These are phyloP conservation scores for Suhomyces bribrorum DNA, from an alignment of 1,139 yeast species.

Conservation along the genomic window DNA sequence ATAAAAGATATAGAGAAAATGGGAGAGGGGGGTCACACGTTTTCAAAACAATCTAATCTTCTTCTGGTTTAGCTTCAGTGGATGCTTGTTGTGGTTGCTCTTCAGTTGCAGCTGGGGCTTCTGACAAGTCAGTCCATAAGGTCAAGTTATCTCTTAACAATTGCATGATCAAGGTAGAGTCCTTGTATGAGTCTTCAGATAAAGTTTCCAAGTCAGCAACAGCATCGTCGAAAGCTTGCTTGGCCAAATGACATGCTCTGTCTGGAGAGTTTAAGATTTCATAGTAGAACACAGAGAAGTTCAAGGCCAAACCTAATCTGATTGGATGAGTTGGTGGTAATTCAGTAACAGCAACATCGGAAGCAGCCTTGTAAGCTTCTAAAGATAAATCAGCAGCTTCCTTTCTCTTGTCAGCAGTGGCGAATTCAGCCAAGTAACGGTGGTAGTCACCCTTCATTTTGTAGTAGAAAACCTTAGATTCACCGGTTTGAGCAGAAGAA, in stretches of 20 bases:
- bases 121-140: constrained; percentile 98
- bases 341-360: constrained; percentile 95
- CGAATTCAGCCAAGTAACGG: constrained; percentile 98
- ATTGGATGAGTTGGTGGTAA: constrained; percentile 99
- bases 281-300: constrained; percentile 96
- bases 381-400: constrained; percentile 90
- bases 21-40: constrained; percentile 8
- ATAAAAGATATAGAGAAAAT: constrained; percentile 11
- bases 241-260: constrained; percentile 97
- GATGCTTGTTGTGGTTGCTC: constrained; percentile 32
- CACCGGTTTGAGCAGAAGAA: constrained; percentile 94
- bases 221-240: constrained; percentile 98
- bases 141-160: constrained; percentile 97
- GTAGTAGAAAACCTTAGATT: constrained; percentile 96
- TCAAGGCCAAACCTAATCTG: constrained; percentile 95
- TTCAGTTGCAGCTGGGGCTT: constrained; percentile 69
- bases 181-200: constrained; percentile 97
- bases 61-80: constrained; percentile 38
- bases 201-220: constrained; percentile 97
- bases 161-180: constrained; percentile 98
- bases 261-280: constrained; percentile 98
- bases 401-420: constrained; percentile 86
- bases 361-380: constrained; percentile 93
- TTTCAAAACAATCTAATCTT: constrained; percentile 30
- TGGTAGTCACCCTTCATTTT: constrained; percentile 99